A percentile compares a stretch with the other conserved stretches of the same genome.
phyloP scores from a whole-genome alignment of 495 filamentous ascomycete genomes.

The Cercophora newfieldiana region DNA sequence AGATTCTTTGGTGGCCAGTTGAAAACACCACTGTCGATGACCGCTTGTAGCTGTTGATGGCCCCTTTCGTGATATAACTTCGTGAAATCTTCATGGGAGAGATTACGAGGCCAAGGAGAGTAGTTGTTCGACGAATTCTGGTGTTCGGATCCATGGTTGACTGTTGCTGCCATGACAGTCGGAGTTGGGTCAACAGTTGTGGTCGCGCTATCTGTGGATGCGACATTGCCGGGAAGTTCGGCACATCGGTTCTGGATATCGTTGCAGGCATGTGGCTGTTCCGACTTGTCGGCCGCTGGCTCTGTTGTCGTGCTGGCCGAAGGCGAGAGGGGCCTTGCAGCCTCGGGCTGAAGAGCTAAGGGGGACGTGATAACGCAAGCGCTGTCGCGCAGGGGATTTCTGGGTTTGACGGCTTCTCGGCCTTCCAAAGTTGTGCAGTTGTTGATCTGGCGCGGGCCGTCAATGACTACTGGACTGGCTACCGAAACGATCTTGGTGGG shows the following conservation, averaged over 20 bases:
- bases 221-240: background rate
- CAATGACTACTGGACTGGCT: background rate
- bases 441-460: background rate
- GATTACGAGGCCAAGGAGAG: background rate
- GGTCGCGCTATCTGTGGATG: background rate
- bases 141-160: background rate
- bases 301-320: background rate
- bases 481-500: background rate
- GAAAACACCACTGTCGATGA: background rate
- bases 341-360: background rate
- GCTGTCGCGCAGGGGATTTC: background rate
- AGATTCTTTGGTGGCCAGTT: background rate
- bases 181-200: background rate
- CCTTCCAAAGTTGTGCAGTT: background rate
- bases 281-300: background rate
- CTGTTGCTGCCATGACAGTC: background rate
- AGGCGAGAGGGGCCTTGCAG: background rate
- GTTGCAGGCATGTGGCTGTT: background rate
- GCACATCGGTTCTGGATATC: background rate
- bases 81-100: background rate
- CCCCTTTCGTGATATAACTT: background rate
- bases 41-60: background rate
- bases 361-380: constrained; percentile 5
- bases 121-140: background rate
- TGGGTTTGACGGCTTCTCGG: background rate